Evolutionary conservation across 192 early-diverging fungal species (phyloP).

Genomic region (Ambispora gerdemannii): DNA sequence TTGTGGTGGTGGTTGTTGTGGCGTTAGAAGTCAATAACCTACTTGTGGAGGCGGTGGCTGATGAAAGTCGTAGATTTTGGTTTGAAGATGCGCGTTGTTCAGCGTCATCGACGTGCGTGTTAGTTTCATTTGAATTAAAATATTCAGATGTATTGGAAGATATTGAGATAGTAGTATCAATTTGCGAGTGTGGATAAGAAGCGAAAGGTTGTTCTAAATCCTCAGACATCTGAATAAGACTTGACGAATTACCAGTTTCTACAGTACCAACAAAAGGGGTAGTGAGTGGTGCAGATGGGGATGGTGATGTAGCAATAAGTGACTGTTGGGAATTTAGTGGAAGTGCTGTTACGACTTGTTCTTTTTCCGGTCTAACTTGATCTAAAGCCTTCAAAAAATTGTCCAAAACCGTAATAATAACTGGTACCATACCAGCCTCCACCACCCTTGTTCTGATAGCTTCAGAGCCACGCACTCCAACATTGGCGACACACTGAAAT

Average conservation of each 20-base stretch:
- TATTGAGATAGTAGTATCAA: too few relatives aligned
- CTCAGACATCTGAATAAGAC: slow-evolving; percentile 25
- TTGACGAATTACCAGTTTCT: slow-evolving; percentile 28
- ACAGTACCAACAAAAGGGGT: slow-evolving; percentile 28
- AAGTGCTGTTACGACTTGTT: slow-evolving; percentile 38
- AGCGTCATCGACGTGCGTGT: too few relatives aligned
- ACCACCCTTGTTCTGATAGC: slow-evolving; percentile 79
- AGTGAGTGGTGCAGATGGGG: slow-evolving; percentile 29
- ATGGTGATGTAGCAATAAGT: slow-evolving; percentile 23
- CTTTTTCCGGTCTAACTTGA: slow-evolving; percentile 51
- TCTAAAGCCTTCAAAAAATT: slow-evolving; percentile 55
- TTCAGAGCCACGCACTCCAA: slow-evolving; percentile 80
- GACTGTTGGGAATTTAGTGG: slow-evolving; percentile 32
- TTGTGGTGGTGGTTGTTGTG: slow-evolving; percentile 25
- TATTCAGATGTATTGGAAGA: too few relatives aligned
- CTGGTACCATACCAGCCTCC: slow-evolving; percentile 77
- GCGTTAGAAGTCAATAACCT: slow-evolving; percentile 24
- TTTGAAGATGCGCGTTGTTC: too few relatives aligned
- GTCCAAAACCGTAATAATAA: slow-evolving; percentile 78
- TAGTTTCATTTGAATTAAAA: too few relatives aligned
- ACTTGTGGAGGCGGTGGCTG: slow-evolving; percentile 28
- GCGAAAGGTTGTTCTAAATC: slow-evolving; percentile 14
- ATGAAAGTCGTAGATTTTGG: background rate
- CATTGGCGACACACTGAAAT: slow-evolving; percentile 82
- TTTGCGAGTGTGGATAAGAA: slow-evolving; percentile 14